These are phyloP conservation scores for Colletotrichum sojae DNA, from an alignment of 2,329 filamentous ascomycete species.

Conservation along the genomic window DNA sequence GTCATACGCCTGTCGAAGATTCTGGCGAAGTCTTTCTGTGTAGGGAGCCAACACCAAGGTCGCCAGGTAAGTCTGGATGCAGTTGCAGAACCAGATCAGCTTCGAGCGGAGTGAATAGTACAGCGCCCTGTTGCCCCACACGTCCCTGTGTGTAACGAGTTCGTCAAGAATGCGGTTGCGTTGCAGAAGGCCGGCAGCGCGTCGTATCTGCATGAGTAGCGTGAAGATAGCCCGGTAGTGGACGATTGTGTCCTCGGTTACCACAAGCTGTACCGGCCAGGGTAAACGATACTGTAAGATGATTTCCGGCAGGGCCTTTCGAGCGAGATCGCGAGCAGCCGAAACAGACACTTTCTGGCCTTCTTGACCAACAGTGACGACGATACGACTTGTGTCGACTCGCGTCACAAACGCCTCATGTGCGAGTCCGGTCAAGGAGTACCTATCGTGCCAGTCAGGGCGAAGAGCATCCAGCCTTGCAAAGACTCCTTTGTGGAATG, in stretches of 20 bases:
- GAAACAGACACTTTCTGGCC: slow-evolving; percentile 58
- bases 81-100: slow-evolving; percentile 84
- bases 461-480: slow-evolving; percentile 76
- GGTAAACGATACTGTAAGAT: slow-evolving; percentile 77
- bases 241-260: slow-evolving; percentile 74
- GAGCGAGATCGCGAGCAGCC: slow-evolving; percentile 50
- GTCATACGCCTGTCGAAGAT: slow-evolving; percentile 74
- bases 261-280: slow-evolving; percentile 79
- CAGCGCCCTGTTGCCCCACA: slow-evolving; percentile 59
- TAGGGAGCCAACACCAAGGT: slow-evolving; percentile 78
- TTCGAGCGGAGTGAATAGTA: slow-evolving; percentile 76
- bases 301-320: slow-evolving; percentile 72
- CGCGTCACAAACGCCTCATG: slow-evolving; percentile 77
- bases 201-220: slow-evolving; percentile 82
- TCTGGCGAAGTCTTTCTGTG: slow-evolving; percentile 67
- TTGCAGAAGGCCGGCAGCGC: slow-evolving; percentile 78
- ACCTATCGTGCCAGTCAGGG: slow-evolving; percentile 82
- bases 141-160: slow-evolving; percentile 53
- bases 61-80: slow-evolving; percentile 81
- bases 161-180: slow-evolving; percentile 63
- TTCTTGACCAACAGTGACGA: slow-evolving; percentile 65
- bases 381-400: slow-evolving; percentile 74
- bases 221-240: slow-evolving; percentile 82
- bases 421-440: slow-evolving; percentile 82
- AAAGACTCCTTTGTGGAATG: slow-evolving; percentile 80